Percentiles rank a stretch among this genome's conserved stretches.
phyloP scores from a whole-genome alignment of 2,329 filamentous ascomycete genomes.

The Ceratocystis diversiconidia region DNA sequence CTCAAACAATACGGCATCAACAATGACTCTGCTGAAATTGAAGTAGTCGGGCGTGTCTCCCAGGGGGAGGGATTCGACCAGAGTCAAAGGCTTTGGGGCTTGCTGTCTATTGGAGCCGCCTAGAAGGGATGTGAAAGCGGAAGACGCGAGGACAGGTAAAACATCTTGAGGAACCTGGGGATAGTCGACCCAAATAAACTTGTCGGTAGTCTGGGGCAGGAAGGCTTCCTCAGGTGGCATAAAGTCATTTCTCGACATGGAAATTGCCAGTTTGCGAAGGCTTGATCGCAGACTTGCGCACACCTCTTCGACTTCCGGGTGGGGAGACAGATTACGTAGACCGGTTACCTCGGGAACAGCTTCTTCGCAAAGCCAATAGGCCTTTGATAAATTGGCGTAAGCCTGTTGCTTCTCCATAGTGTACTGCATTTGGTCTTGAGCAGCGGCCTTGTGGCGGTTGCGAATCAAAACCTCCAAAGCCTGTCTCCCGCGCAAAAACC shows the following conservation, averaged over 20 bases:
- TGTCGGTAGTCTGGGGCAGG: constrained; percentile 65
- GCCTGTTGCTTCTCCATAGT: constrained; percentile 55
- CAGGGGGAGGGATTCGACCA: constrained; percentile 55
- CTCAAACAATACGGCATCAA: constrained; percentile 61
- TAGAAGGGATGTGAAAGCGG: constrained; percentile 29
- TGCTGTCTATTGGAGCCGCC: constrained; percentile 33
- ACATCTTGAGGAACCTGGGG: constrained; percentile 60
- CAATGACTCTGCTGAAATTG: constrained; percentile 64
- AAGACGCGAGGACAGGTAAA: constrained; percentile 46
- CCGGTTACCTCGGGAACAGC: constrained; percentile 37
- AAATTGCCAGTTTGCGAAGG: constrained; percentile 59
- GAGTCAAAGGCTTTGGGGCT: constrained; percentile 33
- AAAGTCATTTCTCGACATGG: constrained; percentile 72
- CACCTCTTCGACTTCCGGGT: constrained; percentile 37
- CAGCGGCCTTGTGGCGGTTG: constrained; percentile 38
- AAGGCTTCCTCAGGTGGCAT: constrained; percentile 55
- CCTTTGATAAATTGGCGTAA: constrained; percentile 73
- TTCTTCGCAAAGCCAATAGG: constrained; percentile 61
- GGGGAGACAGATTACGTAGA: constrained; percentile 29
- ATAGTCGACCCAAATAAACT: constrained; percentile 69
- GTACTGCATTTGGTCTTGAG: constrained; percentile 39
- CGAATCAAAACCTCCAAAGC: constrained; percentile 60
- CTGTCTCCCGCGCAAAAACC: constrained; percentile 72
- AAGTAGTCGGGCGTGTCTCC: constrained; percentile 62
- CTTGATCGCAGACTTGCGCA: constrained; percentile 46